Base-by-base conservation (phyloP, 2,329 filamentous ascomycete species). In the Fusarium napiforme region DNA sequence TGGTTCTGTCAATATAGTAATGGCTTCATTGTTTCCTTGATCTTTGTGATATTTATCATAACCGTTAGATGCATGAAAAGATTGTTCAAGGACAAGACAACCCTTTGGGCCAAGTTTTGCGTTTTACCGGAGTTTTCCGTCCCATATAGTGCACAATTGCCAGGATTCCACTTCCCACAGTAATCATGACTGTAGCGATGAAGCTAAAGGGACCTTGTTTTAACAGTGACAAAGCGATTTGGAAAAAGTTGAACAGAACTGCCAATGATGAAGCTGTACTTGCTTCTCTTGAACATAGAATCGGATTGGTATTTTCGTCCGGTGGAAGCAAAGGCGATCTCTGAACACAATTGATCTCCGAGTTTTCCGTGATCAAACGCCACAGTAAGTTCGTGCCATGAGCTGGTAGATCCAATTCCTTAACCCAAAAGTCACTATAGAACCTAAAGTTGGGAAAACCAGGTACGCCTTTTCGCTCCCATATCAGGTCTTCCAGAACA, bases 171-270 rank as follows among this genome's bases (percentile, higher is more conserved):
- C 47, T 36, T 3, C n/a, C 47, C 3, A 3, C 2, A 7, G 2
- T 19, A 11, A 52, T 34, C 11, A 52, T 34, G n/a, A 11, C 11
- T 5, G 32, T 52, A 4, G n/a, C n/a, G 3, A 52, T 5, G 8
- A 52, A 6, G 30, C n/a, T 23, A 19, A 7, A 52, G 0, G 32
- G 9, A 7, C 32, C n/a, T 15, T 26, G n/a, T 36, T 26, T 36
- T 1, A 36, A 23, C 4, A 34, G 10, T 1, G 49, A 36, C 1
- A 36, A 9, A 0, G 4, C 0, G 0, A 52, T 15, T 3, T 36
- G n/a, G 9, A 36, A 5, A 21, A 15, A 1, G 2, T 0, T 36
- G 0, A 52, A 15, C 6, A 52, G 4, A 1, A 26, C 8, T 2
- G 16, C 16, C 9, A 0, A 52, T 21, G 10, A 9, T 4, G 47